A percentile compares a stretch with the other conserved stretches of the same genome.
Conservation (phyloP, 2,329 filamentous ascomycete genomes). For the Didymella keratinophila region DNA sequence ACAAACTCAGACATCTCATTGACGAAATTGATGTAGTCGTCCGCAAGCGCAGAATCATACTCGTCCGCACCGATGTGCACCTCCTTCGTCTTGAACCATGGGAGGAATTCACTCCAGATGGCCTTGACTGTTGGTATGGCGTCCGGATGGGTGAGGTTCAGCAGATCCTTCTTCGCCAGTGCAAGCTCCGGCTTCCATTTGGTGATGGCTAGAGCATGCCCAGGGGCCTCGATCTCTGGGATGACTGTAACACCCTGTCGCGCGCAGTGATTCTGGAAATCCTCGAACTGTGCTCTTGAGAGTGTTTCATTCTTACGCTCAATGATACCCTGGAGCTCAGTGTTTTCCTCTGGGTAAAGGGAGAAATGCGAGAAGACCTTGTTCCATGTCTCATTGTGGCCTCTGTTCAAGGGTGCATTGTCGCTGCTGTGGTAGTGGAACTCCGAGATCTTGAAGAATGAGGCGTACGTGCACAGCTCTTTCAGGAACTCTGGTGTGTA, state of each 20-base stretch:
- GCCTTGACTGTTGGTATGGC: slow-evolving; percentile 48
- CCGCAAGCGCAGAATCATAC: slow-evolving; percentile 45
- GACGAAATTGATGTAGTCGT: slow-evolving; percentile 51
- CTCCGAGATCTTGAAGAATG: slow-evolving; percentile 59
- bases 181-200: slow-evolving; percentile 53
- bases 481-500: slow-evolving; percentile 54
- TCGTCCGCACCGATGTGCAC: slow-evolving; percentile 52
- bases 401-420: slow-evolving; percentile 59
- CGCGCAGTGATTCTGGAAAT: slow-evolving; percentile 47
- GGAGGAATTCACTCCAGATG: slow-evolving; percentile 50
- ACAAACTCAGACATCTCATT: slow-evolving; percentile 48
- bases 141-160: slow-evolving; percentile 49
- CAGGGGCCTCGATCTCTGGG: slow-evolving; percentile 50
- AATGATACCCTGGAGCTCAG: slow-evolving; percentile 45
- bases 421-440: slow-evolving; percentile 61
- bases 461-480: slow-evolving; percentile 56
- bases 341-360: slow-evolving; percentile 48
- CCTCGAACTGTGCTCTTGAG: slow-evolving; percentile 45
- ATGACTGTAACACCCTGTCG: slow-evolving; percentile 48
- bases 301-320: slow-evolving; percentile 49
- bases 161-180: slow-evolving; percentile 46
- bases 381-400: slow-evolving; percentile 56
- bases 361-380: slow-evolving; percentile 58
- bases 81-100: slow-evolving; percentile 51
- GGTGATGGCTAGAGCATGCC: slow-evolving; percentile 48